These are phyloP conservation scores for Corymbia calophylla DNA, from an alignment of 441 rosid genomes.

Conservation along the genomic window DNA sequence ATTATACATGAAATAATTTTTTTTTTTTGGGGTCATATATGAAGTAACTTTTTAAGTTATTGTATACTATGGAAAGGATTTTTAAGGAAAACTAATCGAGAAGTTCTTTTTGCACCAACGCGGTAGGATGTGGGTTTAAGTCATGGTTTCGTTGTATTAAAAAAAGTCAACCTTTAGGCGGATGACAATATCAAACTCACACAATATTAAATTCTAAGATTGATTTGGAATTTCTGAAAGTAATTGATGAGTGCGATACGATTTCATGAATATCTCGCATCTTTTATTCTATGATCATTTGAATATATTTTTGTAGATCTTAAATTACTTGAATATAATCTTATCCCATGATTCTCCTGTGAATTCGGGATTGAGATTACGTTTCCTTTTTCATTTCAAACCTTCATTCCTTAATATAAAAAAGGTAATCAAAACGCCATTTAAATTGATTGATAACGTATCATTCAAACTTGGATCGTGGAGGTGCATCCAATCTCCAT, in stretches of 20 bases:
- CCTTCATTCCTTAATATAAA: background rate
- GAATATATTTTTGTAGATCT: rapidly evolving
- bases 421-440: background rate
- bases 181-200: background rate
- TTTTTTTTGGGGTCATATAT: background rate
- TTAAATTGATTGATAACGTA: background rate
- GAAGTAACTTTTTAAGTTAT: background rate
- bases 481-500: background rate
- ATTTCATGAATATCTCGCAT: background rate
- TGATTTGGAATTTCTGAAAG: background rate
- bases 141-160: background rate
- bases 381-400: too few relatives aligned
- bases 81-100: background rate
- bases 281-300: too few relatives aligned
- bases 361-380: background rate
- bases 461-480: background rate
- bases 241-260: background rate
- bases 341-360: background rate
- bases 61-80: background rate
- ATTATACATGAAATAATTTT: background rate
- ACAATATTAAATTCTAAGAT: rapidly evolving
- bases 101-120: background rate
- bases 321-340: background rate
- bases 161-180: background rate
- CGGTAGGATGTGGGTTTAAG: background rate